Base-by-base conservation (phyloP, 148 eudicot species). In the Dysphania ambrosioides region DNA sequence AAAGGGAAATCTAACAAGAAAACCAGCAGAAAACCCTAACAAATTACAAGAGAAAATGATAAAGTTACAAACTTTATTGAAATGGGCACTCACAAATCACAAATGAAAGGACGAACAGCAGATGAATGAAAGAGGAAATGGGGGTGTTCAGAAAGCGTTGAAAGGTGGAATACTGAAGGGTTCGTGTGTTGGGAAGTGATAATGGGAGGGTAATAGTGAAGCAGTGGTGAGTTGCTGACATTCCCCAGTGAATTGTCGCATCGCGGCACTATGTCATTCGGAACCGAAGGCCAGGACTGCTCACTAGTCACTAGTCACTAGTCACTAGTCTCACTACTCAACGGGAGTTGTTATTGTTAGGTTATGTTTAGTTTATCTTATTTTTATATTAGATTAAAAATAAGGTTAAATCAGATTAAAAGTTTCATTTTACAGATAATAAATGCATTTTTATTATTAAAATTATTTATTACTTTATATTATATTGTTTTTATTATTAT, bases 71-170 rank as follows among this genome's bases (percentile, higher is more conserved):
- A 29, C 35, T 8, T 23, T 56, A 40, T 2, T 8, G 66, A 53
- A 51, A 66, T 58, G 51, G 53, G 47, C 12, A 19, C 70, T 68
- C 74, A 79, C 81, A 69, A 75, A 61, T 68, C 74, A 79, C 81
- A 69, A 75, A 61, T 8, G 42, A 32, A 23, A 8, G 12, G 12
- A 36, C 5, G 73, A 60, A 11, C 65, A 60, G 65, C 9, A 40
- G 7, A 21, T 5, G 13, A 26, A 27, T 36, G 12, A 24, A 23
- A 58, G 64, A 13, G 42, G 26, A 40, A 23, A 15, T 24, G 29
- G 24, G 24, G 8, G 60, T 47, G 32, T 5, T 9, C 40, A 57
- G 38, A 40, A 68, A 55, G 29, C 29, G 56, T 8, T 21, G 72
- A 34, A 64, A 8, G 10, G 47, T 34, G 35, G 51, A 15, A 44